Evolutionary conservation across 2,329 filamentous ascomycete genomes (phyloP), one percentile per base, ranked within the genome.

Genomic region (Epichloe sibirici): DNA sequence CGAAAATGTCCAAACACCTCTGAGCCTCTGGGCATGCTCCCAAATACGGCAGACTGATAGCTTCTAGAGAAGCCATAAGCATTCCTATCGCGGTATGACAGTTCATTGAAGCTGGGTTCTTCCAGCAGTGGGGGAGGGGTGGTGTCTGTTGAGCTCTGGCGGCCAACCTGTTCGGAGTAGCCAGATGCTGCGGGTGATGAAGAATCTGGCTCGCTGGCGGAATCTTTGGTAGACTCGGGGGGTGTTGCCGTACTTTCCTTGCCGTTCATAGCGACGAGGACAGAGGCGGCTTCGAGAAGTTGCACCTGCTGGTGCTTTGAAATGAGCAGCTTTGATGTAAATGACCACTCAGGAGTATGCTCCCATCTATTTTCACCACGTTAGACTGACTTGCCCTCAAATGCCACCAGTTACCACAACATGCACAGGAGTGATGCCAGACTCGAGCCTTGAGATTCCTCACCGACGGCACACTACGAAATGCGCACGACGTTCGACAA

Each of bases 271-370:
- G 83, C 85, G 54, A 97, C 85, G 58, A 98, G 76, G 50, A 97
- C 93, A n/a, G 90, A 95, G 40, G 93, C 93, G 42, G 93, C 93
- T 71, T 98, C 93, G 55, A 98, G 80, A 55, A 98, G 79, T 70
- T 98, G 93, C 51, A 98, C 93, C 74, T 98, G 93, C 72, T 98
- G 93, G 70, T 98, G 93, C 78, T 98, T 98, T 62, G 91, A 97
- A 63, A 98, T 97, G 67, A 97, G 83, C 66, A 97, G 78, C 74
- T 97, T 97, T 62, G 93, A 97, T 52, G 93, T 98, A 68, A 86
- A 85, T 50, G 90, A 88, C 93, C 93, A 98, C 74, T 95, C 89
- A 60, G 93, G 91, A 69, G 94, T 95, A 72, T 98, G 93, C 75
- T 98, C 93, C 93, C 93, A 98, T 79, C 91, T 98, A 81, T 44